Base-by-base conservation (phyloP, 306 rosid species). In the Calophaca sinica region DNA sequence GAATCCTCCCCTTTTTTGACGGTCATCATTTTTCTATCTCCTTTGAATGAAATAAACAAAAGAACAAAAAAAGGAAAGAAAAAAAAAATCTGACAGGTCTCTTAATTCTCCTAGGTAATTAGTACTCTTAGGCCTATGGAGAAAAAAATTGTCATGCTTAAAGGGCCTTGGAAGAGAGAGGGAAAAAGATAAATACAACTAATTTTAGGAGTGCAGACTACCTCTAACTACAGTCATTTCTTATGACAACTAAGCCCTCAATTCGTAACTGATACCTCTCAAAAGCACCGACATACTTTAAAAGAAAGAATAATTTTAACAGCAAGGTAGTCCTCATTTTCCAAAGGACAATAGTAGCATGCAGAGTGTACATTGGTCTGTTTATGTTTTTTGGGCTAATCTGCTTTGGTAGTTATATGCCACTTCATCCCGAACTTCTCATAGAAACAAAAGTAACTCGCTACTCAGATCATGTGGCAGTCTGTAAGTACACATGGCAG, bases 391-490 rank as follows among this genome's bases (percentile, higher is more conserved):
- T 48, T 62, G 15, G 13, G 49, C 12, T 49, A 74, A 57, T 15
- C 38, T 59, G 54, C 65, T 35, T 9, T 3, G 54, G 46, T 20
- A 31, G 67, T 51, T 8, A 20, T 26, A 28, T 7, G 71, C 35
- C 45, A 42, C 50, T 44, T 55, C 78, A 58, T 52, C 29, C 14
- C 9, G 31, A 60, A 68, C 70, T 45, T 46, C 11, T 33, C n/a
- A 52, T 33, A 15, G 52, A 41, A 71, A 57, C 13, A 49, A 3
- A 29, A 41, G 36, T 13, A 48, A 11, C 66, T 72, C 6, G 2
- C 48, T 11, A 60, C 48, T 48, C 45, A 36, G 45, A 66, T 72
- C 72, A 50, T 66, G 62, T 15, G 66, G 36, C 60, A 51, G 57
- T 20, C 60, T 60, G 57, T n/a, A n/a, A n/a, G n/a, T 50, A 60